Base-by-base conservation (phyloP, 495 filamentous ascomycete species). In the Apodospora peruviana region DNA sequence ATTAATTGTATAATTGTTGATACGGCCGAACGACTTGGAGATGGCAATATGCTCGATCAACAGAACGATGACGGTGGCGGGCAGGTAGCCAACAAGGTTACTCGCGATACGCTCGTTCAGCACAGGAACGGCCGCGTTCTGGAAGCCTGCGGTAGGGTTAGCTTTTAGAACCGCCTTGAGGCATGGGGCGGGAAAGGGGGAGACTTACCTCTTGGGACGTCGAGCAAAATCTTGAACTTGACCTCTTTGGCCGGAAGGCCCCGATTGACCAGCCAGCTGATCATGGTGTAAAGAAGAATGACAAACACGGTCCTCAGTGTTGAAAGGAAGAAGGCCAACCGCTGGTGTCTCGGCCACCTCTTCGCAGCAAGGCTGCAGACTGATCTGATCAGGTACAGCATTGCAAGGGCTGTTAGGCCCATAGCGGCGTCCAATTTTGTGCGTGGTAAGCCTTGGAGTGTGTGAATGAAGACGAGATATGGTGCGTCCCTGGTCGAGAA, bases 1-100 rank as follows among this genome's bases (percentile, higher is more conserved):
- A 53, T 97, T 82, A 66, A 98, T 96, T n/a, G 83, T 88, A 68
- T 98, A 98, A 70, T 96, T 96, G 72, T 96, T 96, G 55, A 98
- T 78, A 37, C 93, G 80, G 4, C 93, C 93, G 50, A 98, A 98
- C 0, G 93, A 97, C 68, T 98, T 98, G 27, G 91, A 89, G 51
- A 98, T 98, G n/a, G 94, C 86, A 55, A 93, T 91, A 62, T 94
- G 88, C 66, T 98, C 93, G 56, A 98, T 96, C 39, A 98, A 72
- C 37, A 97, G 73, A 7, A 98, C 94, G 55, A 98, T 96, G 38
- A 96, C 86, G 0, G 68, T 72, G 8, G 62, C 56, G 11, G 65
- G 65, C 8, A 76, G 65, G 34, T 74, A 61, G 24, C 58, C 20
- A 2, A 47, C 47, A 4, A 68, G 62, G 11, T 57, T 53, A 47